Conservation (phyloP, 176 grass and related monocot species). For the Avena sativa region DNA sequence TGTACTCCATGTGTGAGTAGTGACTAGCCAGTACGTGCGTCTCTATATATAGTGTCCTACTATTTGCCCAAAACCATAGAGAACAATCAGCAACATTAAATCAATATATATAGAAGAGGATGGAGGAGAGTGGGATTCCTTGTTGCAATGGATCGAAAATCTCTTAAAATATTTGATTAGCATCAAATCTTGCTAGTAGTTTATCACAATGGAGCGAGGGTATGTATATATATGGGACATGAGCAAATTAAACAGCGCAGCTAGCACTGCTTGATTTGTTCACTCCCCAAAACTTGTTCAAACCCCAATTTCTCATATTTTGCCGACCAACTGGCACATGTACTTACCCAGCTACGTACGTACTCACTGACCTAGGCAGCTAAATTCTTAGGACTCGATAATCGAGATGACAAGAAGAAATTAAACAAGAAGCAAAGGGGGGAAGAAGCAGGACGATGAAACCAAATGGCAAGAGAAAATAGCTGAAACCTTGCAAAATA, state of each 20-base stretch:
- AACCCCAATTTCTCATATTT: not conserved
- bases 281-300: not conserved
- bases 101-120: not conserved
- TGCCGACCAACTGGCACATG: not conserved
- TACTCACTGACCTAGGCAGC: conserved; percentile 39
- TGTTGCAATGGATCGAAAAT: conserved; percentile 29
- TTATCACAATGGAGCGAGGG: not conserved
- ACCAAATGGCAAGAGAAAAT: conserved; percentile 48
- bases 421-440: conserved; percentile 21
- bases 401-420: conserved; percentile 8
- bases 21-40: too few species aligned
- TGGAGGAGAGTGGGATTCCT: conserved; percentile 8
- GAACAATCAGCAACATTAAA: conserved; percentile 9
- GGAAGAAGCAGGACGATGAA: conserved; percentile 11
- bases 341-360: not conserved
- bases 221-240: conserved; percentile 23
- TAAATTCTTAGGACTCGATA: conserved; percentile 16
- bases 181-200: conserved; percentile 21
- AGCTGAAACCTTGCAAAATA: conserved; percentile 51
- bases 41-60: not conserved
- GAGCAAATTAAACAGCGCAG: conserved; percentile 12
- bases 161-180: conserved; percentile 3
- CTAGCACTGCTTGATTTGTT: not conserved
- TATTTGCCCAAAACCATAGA: conserved; percentile 28
- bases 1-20: conserved; percentile 12